These are phyloP conservation scores for Jamesozyma spencerorum DNA, from an alignment of 805 yeast species.

Conservation along the genomic window DNA sequence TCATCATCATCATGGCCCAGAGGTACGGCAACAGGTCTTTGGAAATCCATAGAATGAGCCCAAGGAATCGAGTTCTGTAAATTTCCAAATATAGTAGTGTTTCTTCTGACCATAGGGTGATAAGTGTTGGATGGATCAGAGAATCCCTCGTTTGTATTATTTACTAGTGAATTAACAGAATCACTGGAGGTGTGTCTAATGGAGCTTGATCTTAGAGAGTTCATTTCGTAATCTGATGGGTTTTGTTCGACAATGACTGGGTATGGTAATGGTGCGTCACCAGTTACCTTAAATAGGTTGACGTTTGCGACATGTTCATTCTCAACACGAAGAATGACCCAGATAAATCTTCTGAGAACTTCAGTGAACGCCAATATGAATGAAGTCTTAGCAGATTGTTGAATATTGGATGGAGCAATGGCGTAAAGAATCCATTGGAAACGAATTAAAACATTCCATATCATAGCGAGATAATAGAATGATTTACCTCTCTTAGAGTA, in stretches of 20 bases:
- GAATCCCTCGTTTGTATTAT: not conserved
- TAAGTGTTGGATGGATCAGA: conserved; percentile 18
- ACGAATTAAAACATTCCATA: conserved; percentile 62
- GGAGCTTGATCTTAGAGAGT: not conserved
- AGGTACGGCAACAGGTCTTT: conserved; percentile 36
- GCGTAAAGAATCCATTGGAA: conserved; percentile 92
- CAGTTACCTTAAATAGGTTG: conserved; percentile 71
- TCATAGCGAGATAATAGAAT: conserved; percentile 66
- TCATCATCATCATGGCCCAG: not conserved
- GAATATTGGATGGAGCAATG: conserved; percentile 62
- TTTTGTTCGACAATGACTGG: conserved; percentile 19
- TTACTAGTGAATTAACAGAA: not conserved
- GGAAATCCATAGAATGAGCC: conserved; percentile 84
- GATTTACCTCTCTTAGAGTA: conserved; percentile 27
- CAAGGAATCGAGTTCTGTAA: conserved; percentile 43
- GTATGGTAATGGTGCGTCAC: conserved; percentile 82
- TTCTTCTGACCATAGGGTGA: conserved; percentile 19
- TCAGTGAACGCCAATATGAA: conserved; percentile 80
- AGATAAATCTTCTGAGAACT: conserved; percentile 68
- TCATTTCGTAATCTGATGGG: not conserved
- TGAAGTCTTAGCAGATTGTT: conserved; percentile 81
- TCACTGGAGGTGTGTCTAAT: not conserved
- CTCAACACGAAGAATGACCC: conserved; percentile 91
- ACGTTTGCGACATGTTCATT: conserved; percentile 94
- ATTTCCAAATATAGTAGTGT: conserved; percentile 19